Evolutionary conservation across 345 rosid species (phyloP).

Genomic region (Pseudoturritis turrita): DNA sequence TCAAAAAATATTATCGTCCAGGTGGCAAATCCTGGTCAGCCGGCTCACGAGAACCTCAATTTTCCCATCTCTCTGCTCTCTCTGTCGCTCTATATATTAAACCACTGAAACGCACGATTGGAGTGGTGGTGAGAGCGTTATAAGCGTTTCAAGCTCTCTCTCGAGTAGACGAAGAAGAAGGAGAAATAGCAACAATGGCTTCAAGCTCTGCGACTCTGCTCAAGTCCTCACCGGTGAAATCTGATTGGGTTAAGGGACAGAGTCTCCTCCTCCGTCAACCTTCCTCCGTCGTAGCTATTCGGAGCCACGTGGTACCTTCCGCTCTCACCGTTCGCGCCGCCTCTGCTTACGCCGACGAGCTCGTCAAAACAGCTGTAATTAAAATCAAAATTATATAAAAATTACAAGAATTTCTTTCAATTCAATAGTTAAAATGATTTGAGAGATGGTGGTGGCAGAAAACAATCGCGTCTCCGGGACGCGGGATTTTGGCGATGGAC

Average conservation of each 20-base stretch:
- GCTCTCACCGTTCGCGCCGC: constrained; percentile 64
- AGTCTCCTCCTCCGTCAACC: constrained; percentile 48
- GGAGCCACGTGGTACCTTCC: constrained; percentile 35
- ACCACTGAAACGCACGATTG: neutral
- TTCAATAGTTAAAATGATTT: neutral
- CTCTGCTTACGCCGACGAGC: constrained; percentile 88
- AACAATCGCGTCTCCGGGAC: constrained; percentile 88
- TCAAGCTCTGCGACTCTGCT: constrained; percentile 57
- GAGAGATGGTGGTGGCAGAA: constrained; percentile 49
- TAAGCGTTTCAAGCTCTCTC: neutral
- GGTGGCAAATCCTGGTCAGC: constrained; percentile 27
- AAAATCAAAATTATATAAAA: no score
- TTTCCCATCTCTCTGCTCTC: constrained; percentile 9
- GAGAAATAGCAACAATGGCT: constrained; percentile 61
- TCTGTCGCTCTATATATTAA: neutral
- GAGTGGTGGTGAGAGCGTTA: neutral
- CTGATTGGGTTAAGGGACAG: constrained; percentile 73
- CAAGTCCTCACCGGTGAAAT: constrained; percentile 74
- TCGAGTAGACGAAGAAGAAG: neutral
- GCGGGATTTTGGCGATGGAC: constrained; percentile 96
- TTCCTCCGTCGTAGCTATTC: constrained; percentile 43
- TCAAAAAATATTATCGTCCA: constrained; percentile 24
- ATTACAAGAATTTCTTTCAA: no score
- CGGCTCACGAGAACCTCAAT: constrained; percentile 23
- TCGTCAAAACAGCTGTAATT: constrained; percentile 81